Evolutionary conservation across 139 green algal species (phyloP), one percentile per base, ranked within the genome.

Genomic region (Pleodorina starrii): DNA sequence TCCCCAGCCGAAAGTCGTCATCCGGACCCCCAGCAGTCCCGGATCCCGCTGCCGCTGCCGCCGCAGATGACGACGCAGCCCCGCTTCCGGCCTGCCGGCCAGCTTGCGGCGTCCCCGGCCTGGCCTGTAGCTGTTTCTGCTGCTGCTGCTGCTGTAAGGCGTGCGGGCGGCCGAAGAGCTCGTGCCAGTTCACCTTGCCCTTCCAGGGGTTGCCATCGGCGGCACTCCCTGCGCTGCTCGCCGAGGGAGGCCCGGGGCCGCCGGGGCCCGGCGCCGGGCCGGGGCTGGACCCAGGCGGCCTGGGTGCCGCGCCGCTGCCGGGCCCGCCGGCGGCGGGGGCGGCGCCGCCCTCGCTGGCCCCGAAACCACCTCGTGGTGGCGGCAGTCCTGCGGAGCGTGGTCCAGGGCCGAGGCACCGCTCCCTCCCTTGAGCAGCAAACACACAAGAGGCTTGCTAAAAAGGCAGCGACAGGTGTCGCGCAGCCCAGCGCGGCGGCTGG

Each of bases 101-200:
- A 19, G 63, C 29, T 48, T 50, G 32, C 16, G 14, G 2, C 50
- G 29, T 17, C 27, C 44, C 43, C 72, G n/a, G 72, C 25, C 5
- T 73, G 25, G 25, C 27, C n/a, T n/a, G n/a, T n/a, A n/a, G n/a
- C 46, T 44, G 79, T 36, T 50, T 25, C 16, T 72, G 77, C 77
- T 72, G 77, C 21, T 11, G n/a, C 32, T 63, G 80, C 9, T 63
- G 42, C 60, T 48, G 80, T 25, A 27, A 38, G 1, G n/a, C 16
- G 21, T 57, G 66, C 43, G 44, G 23, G 5, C 19, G 25, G 16
- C 19, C 76, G 44, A 88, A 88, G 10, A 80, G 40, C 35, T 81
- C 46, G 68, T 71, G 80, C 83, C 83, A 88, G 0, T 88, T 75
- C 12, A 81, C 46, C 19, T 72, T 63, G 3, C 42, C 80, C 1